Percentiles rank a stretch among this genome's conserved stretches.
phyloP scores from a whole-genome alignment of 2,329 filamentous ascomycete genomes.

The Colletotrichum godetiae region DNA sequence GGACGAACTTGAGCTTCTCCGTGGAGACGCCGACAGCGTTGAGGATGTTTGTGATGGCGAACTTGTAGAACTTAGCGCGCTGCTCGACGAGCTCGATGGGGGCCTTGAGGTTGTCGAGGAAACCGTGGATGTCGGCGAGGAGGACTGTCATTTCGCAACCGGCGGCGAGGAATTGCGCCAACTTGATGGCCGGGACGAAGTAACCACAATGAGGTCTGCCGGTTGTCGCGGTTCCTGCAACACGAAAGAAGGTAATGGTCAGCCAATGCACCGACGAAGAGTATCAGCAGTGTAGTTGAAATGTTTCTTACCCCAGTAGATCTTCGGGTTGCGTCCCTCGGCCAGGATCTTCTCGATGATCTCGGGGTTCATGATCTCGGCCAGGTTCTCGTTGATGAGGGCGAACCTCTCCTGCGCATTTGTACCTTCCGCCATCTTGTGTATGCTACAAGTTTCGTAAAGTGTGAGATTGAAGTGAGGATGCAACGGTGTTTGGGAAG shows the following conservation, averaged over 20 bases:
- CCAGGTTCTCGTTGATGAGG: constrained; percentile 83
- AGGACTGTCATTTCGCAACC: constrained; percentile 86
- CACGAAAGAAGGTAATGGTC: constrained; percentile 17
- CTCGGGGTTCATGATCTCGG: constrained; percentile 85
- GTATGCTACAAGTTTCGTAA: neutral
- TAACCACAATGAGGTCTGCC: constrained; percentile 92
- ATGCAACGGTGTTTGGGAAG: neutral
- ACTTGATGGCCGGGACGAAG: constrained; percentile 89
- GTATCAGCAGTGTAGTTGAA: neutral
- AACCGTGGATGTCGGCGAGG: constrained; percentile 80
- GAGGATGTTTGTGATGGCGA: constrained; percentile 79
- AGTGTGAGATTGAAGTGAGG: neutral
- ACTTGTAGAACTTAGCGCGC: constrained; percentile 86
- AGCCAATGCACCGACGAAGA: constrained; percentile 19
- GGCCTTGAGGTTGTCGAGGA: constrained; percentile 86
- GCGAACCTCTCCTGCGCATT: constrained; percentile 72
- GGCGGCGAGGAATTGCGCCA: constrained; percentile 86
- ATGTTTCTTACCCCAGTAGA: constrained; percentile 80
- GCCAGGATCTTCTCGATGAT: constrained; percentile 81
- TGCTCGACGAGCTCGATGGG: constrained; percentile 88
- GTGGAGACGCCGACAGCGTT: constrained; percentile 82
- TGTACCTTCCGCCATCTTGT: constrained; percentile 44
- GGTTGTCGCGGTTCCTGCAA: constrained; percentile 79
- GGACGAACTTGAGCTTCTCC: constrained; percentile 83
- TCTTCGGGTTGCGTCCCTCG: constrained; percentile 76